These are phyloP conservation scores for Colletotrichum filicis DNA, from an alignment of 2,329 filamentous ascomycete species.

Conservation along the genomic window DNA sequence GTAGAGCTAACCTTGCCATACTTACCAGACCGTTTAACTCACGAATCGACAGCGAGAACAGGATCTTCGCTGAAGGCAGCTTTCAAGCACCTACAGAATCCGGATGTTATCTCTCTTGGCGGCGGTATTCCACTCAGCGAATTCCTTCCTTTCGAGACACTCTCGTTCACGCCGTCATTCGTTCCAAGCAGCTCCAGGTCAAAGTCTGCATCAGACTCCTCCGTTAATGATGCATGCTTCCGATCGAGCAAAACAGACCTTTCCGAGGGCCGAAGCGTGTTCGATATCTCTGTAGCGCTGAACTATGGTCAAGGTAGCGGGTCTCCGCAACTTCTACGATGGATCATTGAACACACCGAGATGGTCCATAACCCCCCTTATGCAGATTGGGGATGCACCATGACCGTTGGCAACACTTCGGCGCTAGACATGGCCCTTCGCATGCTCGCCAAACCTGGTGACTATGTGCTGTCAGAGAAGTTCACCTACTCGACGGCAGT, in stretches of 20 bases:
- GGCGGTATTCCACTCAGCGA: not conserved
- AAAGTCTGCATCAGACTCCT: not conserved
- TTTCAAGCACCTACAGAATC: conserved; percentile 3
- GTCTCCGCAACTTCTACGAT: conserved; percentile 76
- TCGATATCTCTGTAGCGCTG: conserved; percentile 62
- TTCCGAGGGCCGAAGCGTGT: not conserved
- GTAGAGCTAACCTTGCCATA: not conserved
- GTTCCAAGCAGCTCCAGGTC: not conserved
- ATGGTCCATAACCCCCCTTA: conserved; percentile 79
- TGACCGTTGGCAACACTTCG: conserved; percentile 52
- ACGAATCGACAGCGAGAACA: not conserved
- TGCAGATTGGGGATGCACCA: conserved; percentile 75
- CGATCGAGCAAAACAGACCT: conserved; percentile 1
- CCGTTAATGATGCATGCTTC: not conserved
- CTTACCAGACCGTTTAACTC: not conserved
- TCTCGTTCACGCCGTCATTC: not conserved
- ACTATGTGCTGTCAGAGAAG: not conserved
- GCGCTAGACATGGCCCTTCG: not conserved
- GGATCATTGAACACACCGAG: conserved; percentile 80
- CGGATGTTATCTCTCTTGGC: conserved; percentile 10
- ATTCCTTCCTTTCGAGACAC: not conserved
- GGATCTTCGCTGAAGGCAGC: not conserved
- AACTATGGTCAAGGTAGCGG: conserved; percentile 82
- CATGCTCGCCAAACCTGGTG: not conserved
- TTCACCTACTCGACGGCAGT: not conserved